These are phyloP conservation scores for Chlorella sp. DNA, from an alignment of 139 green algal genomes.

Conservation along the genomic window DNA sequence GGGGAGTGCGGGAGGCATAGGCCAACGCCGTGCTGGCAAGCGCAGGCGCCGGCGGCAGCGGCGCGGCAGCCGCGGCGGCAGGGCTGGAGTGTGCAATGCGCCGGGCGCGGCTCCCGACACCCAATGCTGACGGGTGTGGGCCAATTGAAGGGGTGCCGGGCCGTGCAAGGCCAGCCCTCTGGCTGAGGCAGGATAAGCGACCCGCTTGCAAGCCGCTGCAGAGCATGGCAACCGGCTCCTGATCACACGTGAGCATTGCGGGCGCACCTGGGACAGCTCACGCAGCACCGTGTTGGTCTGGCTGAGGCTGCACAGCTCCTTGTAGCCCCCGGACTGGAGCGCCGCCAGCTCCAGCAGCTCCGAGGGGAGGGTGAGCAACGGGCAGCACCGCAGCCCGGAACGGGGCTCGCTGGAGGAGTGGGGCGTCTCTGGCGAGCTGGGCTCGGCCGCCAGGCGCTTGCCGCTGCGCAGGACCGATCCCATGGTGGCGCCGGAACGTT, in stretches of 20 bases:
- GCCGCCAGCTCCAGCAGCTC: conserved; percentile 12
- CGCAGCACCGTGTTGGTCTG: neutral
- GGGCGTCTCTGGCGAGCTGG: neutral
- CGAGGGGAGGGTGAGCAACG: neutral
- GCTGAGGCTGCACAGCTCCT: neutral
- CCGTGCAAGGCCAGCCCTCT: no score
- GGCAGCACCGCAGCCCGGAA: no score
- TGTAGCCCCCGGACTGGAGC: neutral
- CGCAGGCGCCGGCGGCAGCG: neutral
- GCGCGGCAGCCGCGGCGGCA: neutral
- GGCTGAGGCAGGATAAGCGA: no score
- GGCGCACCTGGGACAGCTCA: neutral
- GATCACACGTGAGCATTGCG: no score
- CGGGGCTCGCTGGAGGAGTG: neutral
- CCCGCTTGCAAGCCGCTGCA: no score
- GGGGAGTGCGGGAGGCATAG: neutral
- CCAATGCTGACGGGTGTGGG: no score
- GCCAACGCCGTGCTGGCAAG: neutral
- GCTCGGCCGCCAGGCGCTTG: no score
- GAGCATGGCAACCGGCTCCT: no score
- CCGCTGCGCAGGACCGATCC: no score
- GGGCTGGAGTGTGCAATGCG: neutral
- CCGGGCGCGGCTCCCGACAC: neutral
- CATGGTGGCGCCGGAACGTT: neutral
- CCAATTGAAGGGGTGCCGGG: no score